Percentiles rank a stretch among this genome's conserved stretches.
Evolutionary conservation across 1,284 basidiomycete genomes (phyloP).

Genomic region (Leccinum subrobustum): DNA sequence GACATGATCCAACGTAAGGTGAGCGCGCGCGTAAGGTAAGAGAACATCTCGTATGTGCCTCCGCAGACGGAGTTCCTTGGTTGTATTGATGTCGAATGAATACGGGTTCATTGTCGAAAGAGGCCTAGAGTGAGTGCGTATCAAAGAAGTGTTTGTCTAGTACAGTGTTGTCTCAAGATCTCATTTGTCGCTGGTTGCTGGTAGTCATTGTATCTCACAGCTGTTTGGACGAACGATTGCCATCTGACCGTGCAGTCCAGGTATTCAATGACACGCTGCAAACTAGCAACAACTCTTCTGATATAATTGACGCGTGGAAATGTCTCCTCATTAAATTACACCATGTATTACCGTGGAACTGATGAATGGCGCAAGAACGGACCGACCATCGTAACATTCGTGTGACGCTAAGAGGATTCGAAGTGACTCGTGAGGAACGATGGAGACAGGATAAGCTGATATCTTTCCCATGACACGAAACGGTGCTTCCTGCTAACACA

Average conservation of each 20-base stretch:
- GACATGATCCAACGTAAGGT: constrained; percentile 56
- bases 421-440: background rate
- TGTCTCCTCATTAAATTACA: constrained; percentile 15
- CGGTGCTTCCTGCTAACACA: constrained; percentile 4
- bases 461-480: background rate
- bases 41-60: constrained; percentile 54
- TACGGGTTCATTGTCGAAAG: constrained; percentile 16
- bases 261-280: constrained; percentile 3
- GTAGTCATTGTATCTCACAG: background rate
- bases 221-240: background rate
- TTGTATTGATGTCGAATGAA: constrained; percentile 20
- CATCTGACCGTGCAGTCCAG: background rate
- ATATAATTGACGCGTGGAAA: constrained; percentile 1
- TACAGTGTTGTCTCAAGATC: too few relatives aligned
- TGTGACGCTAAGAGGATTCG: constrained; percentile 4
- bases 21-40: constrained; percentile 49
- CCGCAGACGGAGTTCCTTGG: constrained; percentile 35
- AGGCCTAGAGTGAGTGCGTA: background rate
- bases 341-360: constrained; percentile 5
- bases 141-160: background rate
- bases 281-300: background rate
- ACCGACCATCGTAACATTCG: background rate
- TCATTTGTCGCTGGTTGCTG: background rate
- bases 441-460: background rate
- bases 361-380: constrained; percentile 5